Conservation (phyloP, 257 asterid species). For the Solanum sejunctum region DNA sequence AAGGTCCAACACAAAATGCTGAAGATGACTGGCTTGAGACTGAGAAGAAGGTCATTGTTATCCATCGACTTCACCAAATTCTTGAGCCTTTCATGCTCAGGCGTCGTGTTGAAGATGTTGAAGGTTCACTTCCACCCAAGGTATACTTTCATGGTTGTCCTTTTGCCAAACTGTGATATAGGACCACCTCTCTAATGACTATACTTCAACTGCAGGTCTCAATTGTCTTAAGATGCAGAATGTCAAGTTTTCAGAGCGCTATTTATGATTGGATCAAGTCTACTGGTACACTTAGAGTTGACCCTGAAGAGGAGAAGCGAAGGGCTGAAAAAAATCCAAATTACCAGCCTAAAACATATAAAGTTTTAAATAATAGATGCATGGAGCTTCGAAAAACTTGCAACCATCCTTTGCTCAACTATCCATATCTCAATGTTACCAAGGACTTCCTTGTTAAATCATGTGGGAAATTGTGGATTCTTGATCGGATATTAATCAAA, state of each 20-base stretch:
- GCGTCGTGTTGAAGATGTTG: conserved; percentile 99
- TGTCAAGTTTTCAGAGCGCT: conserved; percentile 95
- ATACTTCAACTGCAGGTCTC: conserved; percentile 64
- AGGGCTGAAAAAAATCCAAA: conserved; percentile 58
- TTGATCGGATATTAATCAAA: conserved; percentile 82
- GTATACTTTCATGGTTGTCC: conserved; percentile 24
- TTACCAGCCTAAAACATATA: conserved; percentile 80
- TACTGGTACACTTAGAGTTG: conserved; percentile 90
- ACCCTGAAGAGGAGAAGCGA: conserved; percentile 88
- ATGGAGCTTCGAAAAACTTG: conserved; percentile 98
- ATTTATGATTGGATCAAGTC: conserved; percentile 96
- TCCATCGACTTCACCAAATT: conserved; percentile 97
- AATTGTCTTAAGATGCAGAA: conserved; percentile 79
- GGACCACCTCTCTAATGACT: conserved; percentile 15
- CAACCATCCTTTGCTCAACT: conserved; percentile 92
- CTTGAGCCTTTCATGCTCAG: conserved; percentile 99
- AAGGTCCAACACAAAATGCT: conserved; percentile 62
- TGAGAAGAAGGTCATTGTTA: conserved; percentile 93
- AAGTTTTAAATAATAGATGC: conserved; percentile 74
- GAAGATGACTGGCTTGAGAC: conserved; percentile 99
- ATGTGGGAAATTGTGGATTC: conserved; percentile 92
- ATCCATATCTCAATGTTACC: conserved; percentile 84
- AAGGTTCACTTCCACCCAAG: conserved; percentile 99
- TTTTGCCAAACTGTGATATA: background rate
- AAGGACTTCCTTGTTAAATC: conserved; percentile 95